Evolutionary conservation across 1,284 basidiomycete genomes (phyloP).

Genomic region (Exsudoporus floridanus): DNA sequence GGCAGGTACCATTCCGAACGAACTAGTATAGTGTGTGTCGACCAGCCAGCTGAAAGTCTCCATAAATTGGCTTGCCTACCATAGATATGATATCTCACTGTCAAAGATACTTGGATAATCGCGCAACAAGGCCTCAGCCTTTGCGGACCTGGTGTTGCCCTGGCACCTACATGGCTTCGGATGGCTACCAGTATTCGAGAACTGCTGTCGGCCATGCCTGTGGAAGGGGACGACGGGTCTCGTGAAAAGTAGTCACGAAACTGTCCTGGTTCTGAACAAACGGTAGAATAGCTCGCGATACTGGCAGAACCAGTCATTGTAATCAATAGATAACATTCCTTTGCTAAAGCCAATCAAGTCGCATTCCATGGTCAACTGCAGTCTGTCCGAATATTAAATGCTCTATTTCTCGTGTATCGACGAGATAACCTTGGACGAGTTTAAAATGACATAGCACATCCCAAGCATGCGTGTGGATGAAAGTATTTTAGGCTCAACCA

Average conservation of each 20-base stretch:
- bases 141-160: constrained; percentile 18
- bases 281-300: constrained; percentile 25
- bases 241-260: constrained; percentile 11
- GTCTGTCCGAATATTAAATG: constrained; percentile 25
- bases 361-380: constrained; percentile 24
- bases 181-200: constrained; percentile 7
- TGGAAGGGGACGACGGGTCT: no score
- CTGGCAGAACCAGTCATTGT: constrained; percentile 21
- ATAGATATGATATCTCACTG: no score
- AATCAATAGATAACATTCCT: constrained; percentile 19
- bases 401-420: constrained; percentile 34
- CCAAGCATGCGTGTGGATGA: constrained; percentile 18
- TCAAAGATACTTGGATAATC: background rate
- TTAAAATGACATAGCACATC: constrained; percentile 27
- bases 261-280: constrained; percentile 26
- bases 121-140: constrained; percentile 8
- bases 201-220: background rate
- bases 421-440: constrained; percentile 17
- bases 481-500: no score
- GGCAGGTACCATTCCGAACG: no score
- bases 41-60: no score
- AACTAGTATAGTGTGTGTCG: no score
- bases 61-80: no score
- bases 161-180: constrained; percentile 15
- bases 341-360: constrained; percentile 28